Evolutionary conservation across 2,329 filamentous ascomycete genomes (phyloP).

Genomic region (Thielaviopsis ethacetica): DNA sequence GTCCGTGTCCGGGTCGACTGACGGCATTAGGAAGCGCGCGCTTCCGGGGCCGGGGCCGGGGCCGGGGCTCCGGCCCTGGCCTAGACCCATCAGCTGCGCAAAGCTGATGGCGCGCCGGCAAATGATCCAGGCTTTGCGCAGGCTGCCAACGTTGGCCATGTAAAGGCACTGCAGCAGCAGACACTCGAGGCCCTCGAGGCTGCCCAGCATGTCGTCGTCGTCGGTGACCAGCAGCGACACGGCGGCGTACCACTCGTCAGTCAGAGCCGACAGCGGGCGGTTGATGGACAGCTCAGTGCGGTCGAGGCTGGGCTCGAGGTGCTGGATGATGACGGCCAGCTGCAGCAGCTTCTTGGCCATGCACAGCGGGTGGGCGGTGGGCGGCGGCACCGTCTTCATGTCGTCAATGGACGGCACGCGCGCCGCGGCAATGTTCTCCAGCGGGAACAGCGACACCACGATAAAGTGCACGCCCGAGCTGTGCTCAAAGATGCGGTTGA

Average conservation of each 20-base stretch:
- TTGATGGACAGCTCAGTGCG: slow-evolving; percentile 16
- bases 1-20: slow-evolving; percentile 20
- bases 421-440: slow-evolving; percentile 17
- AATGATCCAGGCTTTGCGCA: slow-evolving; percentile 37
- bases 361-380: slow-evolving; percentile 29
- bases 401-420: slow-evolving; percentile 14
- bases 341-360: slow-evolving; percentile 32
- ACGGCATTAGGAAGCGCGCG: slow-evolving; percentile 21
- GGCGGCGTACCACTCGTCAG: slow-evolving; percentile 19
- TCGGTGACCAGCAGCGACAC: slow-evolving; percentile 27
- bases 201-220: slow-evolving; percentile 34
- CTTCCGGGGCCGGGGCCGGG: no score
- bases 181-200: slow-evolving; percentile 35
- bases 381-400: slow-evolving; percentile 22
- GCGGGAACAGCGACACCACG: slow-evolving; percentile 18
- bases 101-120: slow-evolving; percentile 32
- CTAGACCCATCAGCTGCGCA: slow-evolving; percentile 34
- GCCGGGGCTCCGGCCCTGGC: slow-evolving; percentile 15
- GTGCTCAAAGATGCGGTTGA: slow-evolving; percentile 18
- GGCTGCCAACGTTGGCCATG: slow-evolving; percentile 35
- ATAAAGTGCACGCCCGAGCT: slow-evolving; percentile 18
- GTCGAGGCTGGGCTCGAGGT: slow-evolving; percentile 22
- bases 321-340: slow-evolving; percentile 29
- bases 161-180: slow-evolving; percentile 31
- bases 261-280: slow-evolving; percentile 16